A percentile compares a stretch with the other conserved stretches of the same genome.
These are phyloP conservation scores for Linderina pennispora DNA, from an alignment of 192 early-diverging fungal genomes.

Conservation along the genomic window DNA sequence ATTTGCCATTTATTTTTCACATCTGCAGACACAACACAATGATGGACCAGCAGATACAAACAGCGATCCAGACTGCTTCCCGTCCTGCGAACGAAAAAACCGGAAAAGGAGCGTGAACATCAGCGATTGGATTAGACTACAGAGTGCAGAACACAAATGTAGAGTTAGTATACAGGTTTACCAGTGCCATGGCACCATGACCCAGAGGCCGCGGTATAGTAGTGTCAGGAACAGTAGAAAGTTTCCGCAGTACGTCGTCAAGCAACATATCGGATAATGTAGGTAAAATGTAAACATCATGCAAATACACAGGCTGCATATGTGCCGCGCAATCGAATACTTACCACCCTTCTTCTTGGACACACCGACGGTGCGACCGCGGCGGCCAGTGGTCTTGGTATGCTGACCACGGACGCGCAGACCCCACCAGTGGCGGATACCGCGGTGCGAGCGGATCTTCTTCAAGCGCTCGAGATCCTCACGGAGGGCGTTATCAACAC, in stretches of 20 bases:
- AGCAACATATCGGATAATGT: slow-evolving; percentile 7
- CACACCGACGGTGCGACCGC: slow-evolving; percentile 94
- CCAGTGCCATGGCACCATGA: no score
- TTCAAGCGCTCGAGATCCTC: slow-evolving; percentile 98
- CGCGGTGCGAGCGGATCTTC: slow-evolving; percentile 99
- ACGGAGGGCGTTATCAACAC: slow-evolving; percentile 93
- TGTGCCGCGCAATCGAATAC: slow-evolving; percentile 8
- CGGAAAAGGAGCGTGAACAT: background rate
- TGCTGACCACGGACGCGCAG: slow-evolving; percentile 99
- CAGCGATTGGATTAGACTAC: background rate
- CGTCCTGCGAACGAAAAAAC: background rate
- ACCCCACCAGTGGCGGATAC: slow-evolving; percentile 98
- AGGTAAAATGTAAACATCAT: slow-evolving; percentile 5
- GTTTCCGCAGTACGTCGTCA: slow-evolving; percentile 36
- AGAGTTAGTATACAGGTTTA: slow-evolving; percentile 60
- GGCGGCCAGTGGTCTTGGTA: slow-evolving; percentile 99
- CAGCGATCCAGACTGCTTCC: background rate
- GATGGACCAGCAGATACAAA: background rate
- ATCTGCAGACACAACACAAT: background rate
- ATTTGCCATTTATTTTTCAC: background rate
- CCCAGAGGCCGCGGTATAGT: no score
- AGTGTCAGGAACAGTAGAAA: no score
- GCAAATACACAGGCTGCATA: slow-evolving; percentile 2
- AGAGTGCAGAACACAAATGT: slow-evolving; percentile 20
- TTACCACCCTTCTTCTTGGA: slow-evolving; percentile 93